These are phyloP conservation scores for Dipodascopsis uninucleata DNA, from an alignment of 805 yeast species.

Conservation along the genomic window DNA sequence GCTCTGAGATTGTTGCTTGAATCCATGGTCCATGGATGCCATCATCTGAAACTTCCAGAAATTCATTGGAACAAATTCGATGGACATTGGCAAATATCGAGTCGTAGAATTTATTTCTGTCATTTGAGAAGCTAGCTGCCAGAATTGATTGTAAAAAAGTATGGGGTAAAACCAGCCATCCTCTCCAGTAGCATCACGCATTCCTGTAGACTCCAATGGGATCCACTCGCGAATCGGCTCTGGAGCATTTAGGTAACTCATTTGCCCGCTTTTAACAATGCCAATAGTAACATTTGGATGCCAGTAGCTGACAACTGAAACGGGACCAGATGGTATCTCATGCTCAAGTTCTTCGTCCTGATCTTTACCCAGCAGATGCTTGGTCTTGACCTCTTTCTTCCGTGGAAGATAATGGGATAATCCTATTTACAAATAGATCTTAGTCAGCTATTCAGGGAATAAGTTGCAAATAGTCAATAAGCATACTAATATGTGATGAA, in stretches of 20 bases:
- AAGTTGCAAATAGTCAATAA: conserved; percentile 11
- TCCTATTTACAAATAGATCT: conserved; percentile 26
- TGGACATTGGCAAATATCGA: conserved; percentile 32
- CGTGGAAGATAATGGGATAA: conserved; percentile 35
- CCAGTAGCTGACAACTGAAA: conserved; percentile 35
- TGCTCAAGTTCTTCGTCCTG: conserved; percentile 26
- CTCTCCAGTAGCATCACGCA: conserved; percentile 34
- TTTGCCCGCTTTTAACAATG: conserved; percentile 31
- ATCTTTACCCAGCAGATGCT: conserved; percentile 34
- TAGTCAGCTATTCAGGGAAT: conserved; percentile 20
- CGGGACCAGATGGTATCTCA: conserved; percentile 12
- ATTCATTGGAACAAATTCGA: conserved; percentile 33
- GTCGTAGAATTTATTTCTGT: conserved; percentile 34
- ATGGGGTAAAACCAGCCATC: conserved; percentile 40
- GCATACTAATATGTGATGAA: conserved; percentile 21
- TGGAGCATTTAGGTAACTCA: conserved; percentile 29
- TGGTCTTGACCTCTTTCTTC: conserved; percentile 31
- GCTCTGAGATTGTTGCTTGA: conserved; percentile 33
- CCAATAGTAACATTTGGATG: conserved; percentile 40
- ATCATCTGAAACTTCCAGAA: conserved; percentile 38
- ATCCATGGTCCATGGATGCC: conserved; percentile 33
- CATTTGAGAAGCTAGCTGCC: conserved; percentile 41
- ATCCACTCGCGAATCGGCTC: conserved; percentile 31
- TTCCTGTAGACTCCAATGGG: conserved; percentile 31
- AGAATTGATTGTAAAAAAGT: conserved; percentile 40